A percentile compares a stretch with the other conserved stretches of the same genome.
Conservation (phyloP, 2,329 filamentous ascomycete genomes). For the Ascochyta fabae region DNA sequence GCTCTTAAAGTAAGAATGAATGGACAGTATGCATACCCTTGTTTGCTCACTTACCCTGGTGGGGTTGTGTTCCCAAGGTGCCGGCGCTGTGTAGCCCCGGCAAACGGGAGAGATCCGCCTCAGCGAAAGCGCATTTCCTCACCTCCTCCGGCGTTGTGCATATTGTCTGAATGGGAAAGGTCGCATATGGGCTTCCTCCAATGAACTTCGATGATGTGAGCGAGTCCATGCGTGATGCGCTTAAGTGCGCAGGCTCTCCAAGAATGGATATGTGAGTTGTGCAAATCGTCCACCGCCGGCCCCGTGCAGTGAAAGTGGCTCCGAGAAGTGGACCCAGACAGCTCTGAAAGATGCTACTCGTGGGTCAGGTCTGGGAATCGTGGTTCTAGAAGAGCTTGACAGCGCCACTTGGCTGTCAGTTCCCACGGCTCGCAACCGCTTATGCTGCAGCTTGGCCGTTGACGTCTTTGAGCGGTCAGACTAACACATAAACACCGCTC, state of each 20-base stretch:
- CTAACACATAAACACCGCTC: conserved; percentile 38
- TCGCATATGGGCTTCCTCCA: conserved; percentile 11
- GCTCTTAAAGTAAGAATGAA: not conserved
- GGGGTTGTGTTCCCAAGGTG: conserved; percentile 21
- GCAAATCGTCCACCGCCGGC: conserved; percentile 40
- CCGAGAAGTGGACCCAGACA: conserved; percentile 17
- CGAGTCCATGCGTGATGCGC: conserved; percentile 4
- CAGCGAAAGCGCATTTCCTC: conserved; percentile 15
- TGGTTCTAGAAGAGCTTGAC: conserved; percentile 25
- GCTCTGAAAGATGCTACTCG: conserved; percentile 16
- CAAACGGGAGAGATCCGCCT: conserved; percentile 25
- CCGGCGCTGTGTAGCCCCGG: conserved; percentile 34
- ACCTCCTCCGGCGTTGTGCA: conserved; percentile 17
- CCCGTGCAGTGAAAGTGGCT: conserved; percentile 29
- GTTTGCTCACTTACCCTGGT: conserved; percentile 9
- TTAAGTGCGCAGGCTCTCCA: conserved; percentile 21
- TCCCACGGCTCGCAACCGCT: conserved; percentile 26
- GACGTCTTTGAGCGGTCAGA: conserved; percentile 34
- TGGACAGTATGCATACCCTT: not conserved
- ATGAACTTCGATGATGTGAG: conserved; percentile 1
- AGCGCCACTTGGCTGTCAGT: conserved; percentile 10
- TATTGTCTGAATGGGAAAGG: conserved; percentile 22
- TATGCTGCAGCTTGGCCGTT: conserved; percentile 29
- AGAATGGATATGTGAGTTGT: conserved; percentile 33
- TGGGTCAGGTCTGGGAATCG: conserved; percentile 13